Evolutionary conservation across 2,329 filamentous ascomycete genomes (phyloP), one percentile per base, ranked within the genome.

Genomic region (Lecanoromycetidae sp.): DNA sequence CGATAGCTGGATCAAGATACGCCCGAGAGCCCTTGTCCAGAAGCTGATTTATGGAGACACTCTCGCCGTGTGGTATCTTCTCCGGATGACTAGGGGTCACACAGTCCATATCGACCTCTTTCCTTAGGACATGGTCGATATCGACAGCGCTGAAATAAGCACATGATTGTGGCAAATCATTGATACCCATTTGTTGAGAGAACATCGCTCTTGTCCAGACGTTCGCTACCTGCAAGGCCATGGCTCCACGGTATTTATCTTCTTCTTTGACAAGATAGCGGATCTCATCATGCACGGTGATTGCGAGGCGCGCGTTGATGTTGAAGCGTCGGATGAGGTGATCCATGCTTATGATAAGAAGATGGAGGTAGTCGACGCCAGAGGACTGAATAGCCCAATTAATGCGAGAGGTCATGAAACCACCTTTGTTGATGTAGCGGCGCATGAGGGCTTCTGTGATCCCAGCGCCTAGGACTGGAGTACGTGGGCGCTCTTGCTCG

Each of bases 361-460:
- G 78, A 60, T 98, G 91, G 2, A 98, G 76, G 63, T 98, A 98
- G 63, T 98, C 93, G 3, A 96, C 90, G 4, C 93, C 91, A 0
- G 86, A 94, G 1, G 88, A 95, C 60, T 98, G 91, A 56, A 98
- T 96, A 3, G 91, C 91, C 91, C 91, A 98, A 61, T 98, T 98
- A 66, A 98, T 96, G 27, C 93, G 82, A 15, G 84, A 93, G 1
- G 91, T 95, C 68, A 98, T 82, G 66, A 94, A 98, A 19, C 82
- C 86, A 29, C 88, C 87, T 60, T 86, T 91, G 63, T 76, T 85
- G 57, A 98, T 80, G 60, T 83, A 94, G 13, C 85, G 80, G 44
- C 81, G 75, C 82, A 94, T 93, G 17, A 98, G 70, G 0, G 93
- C 91, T 66, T 98, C 87, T 0, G 91, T 98, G 55, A 98, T 98